phyloP scores from a whole-genome alignment of 2,329 filamentous ascomycete genomes.

The Didymella arachidicola region DNA sequence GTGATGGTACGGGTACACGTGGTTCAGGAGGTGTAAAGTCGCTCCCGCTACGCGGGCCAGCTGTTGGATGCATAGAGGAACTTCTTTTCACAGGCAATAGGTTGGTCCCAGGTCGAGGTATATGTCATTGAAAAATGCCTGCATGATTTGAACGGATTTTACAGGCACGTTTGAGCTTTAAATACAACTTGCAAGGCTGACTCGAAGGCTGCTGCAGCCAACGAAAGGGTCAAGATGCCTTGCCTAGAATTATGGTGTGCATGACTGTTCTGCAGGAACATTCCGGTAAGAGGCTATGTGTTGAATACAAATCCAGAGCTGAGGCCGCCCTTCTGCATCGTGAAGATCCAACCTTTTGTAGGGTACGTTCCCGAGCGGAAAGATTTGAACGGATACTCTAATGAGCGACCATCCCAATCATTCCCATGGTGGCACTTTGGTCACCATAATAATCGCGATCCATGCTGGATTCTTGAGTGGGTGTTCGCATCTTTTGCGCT shows the following conservation, averaged over 20 bases:
- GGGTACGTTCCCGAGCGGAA: neutral
- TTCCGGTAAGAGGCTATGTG: neutral
- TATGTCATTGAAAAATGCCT: neutral
- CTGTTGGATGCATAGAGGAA: neutral
- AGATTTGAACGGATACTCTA: neutral
- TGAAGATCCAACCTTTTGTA: neutral
- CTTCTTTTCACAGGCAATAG: neutral
- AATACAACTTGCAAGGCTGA: conserved; percentile 1
- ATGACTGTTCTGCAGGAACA: neutral
- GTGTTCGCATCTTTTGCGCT: neutral
- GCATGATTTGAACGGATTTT: neutral
- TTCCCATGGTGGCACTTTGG: too few relatives aligned
- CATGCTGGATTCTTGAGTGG: neutral
- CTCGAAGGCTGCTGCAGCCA: neutral
- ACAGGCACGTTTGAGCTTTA: neutral
- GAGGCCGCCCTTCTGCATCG: neutral
- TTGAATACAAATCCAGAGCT: neutral
- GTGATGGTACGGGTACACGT: neutral
- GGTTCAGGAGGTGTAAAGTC: neutral
- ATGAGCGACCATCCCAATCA: neutral
- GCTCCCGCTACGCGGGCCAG: too few relatives aligned
- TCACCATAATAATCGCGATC: neutral
- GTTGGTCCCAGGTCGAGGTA: neutral
- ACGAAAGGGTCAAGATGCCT: too few relatives aligned
- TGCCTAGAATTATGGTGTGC: neutral